Conservation (phyloP, 371 early-diverging fungal species). For the Lichtheimia hyalospora region DNA sequence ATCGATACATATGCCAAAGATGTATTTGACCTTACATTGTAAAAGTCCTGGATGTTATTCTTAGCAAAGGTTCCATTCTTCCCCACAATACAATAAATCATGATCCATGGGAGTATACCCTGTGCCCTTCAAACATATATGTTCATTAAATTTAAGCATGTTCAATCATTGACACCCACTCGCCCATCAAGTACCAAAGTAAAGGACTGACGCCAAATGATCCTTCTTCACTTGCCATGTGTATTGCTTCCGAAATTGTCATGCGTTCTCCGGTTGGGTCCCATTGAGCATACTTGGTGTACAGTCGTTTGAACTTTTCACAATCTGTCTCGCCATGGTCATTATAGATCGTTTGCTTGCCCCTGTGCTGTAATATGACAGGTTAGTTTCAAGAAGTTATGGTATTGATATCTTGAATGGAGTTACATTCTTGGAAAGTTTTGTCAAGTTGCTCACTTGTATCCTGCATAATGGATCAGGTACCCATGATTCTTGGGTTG, state of each 20-base stretch:
- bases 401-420: not conserved
- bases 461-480: constrained; percentile 13
- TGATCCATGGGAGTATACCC: constrained; percentile 23
- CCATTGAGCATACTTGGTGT: not conserved
- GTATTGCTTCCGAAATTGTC: not conserved
- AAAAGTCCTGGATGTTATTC: constrained; percentile 30
- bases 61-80: constrained; percentile 24
- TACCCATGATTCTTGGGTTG: constrained; percentile 21
- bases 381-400: not conserved
- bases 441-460: not conserved
- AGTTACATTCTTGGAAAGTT: not conserved
- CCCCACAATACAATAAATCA: constrained; percentile 34
- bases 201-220: not conserved
- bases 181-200: no score
- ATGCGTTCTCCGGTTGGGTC: not conserved
- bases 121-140: constrained; percentile 15
- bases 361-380: not conserved
- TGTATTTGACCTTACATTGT: constrained; percentile 23
- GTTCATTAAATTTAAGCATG: no score
- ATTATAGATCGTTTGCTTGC: not conserved
- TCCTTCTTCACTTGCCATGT: constrained; percentile 1
- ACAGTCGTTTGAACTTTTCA: not conserved
- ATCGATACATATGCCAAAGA: not conserved
- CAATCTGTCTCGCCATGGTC: not conserved
- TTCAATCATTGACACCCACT: not conserved